A percentile compares a stretch with the other conserved stretches of the same genome.
These are phyloP conservation scores for Barbarea vulgaris DNA, from an alignment of 345 rosid species.

Conservation along the genomic window DNA sequence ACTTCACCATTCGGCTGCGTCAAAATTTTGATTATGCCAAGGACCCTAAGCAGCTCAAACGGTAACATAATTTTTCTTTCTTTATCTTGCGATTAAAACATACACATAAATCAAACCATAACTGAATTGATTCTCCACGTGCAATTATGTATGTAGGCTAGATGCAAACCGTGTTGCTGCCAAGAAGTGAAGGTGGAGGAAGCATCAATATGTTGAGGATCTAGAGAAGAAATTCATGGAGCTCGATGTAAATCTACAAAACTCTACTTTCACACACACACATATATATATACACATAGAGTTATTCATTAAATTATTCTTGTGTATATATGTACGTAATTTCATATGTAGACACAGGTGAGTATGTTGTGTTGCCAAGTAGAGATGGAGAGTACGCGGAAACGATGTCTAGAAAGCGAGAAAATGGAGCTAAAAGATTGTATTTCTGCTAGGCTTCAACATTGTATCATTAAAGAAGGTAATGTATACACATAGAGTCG, in stretches of 20 bases:
- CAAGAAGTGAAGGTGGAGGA: conserved; percentile 27
- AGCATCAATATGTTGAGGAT: conserved; percentile 20
- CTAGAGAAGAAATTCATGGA: conserved; percentile 1
- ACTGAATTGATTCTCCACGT: neutral
- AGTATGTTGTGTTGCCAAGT: conserved; percentile 32
- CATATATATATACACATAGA: neutral
- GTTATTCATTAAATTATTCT: neutral
- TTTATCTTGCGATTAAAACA: neutral
- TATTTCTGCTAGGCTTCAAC: neutral
- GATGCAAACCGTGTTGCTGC: conserved; percentile 27
- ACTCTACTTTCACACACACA: neutral
- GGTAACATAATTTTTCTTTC: neutral
- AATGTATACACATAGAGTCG: neutral
- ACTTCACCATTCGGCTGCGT: conserved; percentile 17
- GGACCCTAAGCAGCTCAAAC: conserved; percentile 31
- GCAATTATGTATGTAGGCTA: conserved; percentile 1
- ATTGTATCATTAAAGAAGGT: neutral
- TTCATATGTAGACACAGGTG: conserved; percentile 2
- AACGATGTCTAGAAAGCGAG: neutral
- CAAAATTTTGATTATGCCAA: conserved; percentile 19
- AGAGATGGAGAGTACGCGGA: conserved; percentile 11
- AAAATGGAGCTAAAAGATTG: neutral
- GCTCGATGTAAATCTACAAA: conserved; percentile 1
- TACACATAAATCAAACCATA: neutral
- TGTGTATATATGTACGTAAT: neutral